A percentile compares a stretch with the other conserved stretches of the same genome.
Evolutionary conservation across 2,329 filamentous ascomycete genomes (phyloP).

Genomic region (Xylariaceae sp.): DNA sequence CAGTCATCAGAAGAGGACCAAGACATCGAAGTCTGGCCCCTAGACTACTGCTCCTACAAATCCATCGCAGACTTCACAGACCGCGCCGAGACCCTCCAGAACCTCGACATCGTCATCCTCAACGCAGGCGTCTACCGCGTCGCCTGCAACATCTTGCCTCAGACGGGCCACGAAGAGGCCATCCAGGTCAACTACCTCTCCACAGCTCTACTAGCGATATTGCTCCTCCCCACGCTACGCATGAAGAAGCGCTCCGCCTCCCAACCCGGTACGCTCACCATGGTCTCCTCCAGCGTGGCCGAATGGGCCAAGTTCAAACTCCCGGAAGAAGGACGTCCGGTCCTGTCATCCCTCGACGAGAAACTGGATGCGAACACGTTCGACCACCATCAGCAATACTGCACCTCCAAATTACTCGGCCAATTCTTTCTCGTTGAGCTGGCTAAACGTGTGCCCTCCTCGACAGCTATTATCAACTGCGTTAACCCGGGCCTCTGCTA

Average conservation of each 20-base stretch:
- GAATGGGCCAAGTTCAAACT: conserved; percentile 7
- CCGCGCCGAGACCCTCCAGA: conserved; percentile 30
- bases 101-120: conserved; percentile 38
- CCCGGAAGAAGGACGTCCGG: conserved; percentile 1
- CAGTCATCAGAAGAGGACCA: not conserved
- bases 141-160: not conserved
- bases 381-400: conserved; percentile 19
- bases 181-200: conserved; percentile 50
- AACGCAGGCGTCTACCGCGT: conserved; percentile 32
- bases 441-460: conserved; percentile 24
- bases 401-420: conserved; percentile 27
- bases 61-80: conserved; percentile 37
- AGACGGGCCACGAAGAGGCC: conserved; percentile 35
- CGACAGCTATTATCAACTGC: conserved; percentile 14
- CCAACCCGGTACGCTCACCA: conserved; percentile 20
- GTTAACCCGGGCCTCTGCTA: conserved; percentile 19
- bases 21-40: conserved; percentile 34
- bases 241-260: conserved; percentile 22
- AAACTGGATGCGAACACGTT: not conserved
- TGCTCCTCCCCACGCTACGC: conserved; percentile 44
- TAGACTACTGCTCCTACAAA: conserved; percentile 35
- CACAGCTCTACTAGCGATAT: conserved; percentile 43
- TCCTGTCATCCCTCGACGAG: conserved; percentile 7
- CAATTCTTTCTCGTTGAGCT: conserved; percentile 31
- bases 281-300: conserved; percentile 27